Evolutionary conservation across 2,329 filamentous ascomycete genomes (phyloP).

Genomic region (Sphaerulina vaccinii): DNA sequence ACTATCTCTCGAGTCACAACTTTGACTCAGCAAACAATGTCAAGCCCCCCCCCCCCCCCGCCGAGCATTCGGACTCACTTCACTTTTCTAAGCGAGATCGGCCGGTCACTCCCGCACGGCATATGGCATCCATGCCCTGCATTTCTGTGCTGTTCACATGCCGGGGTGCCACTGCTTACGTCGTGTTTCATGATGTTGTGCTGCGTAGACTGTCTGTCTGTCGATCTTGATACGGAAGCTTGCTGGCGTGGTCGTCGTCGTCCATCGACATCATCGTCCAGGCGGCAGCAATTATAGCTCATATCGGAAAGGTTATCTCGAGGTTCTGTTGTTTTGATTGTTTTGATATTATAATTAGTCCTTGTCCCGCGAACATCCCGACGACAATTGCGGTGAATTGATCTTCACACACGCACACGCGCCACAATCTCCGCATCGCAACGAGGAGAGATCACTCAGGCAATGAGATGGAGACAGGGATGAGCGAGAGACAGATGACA

Average conservation of each 20-base stretch:
- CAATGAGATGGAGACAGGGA: constrained; percentile 11
- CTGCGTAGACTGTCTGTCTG: neutral
- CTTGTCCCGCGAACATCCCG: neutral
- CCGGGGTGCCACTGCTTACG: constrained; percentile 1
- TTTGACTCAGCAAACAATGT: too few relatives aligned
- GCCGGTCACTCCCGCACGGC: neutral
- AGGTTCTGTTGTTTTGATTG: neutral
- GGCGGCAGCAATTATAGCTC: neutral
- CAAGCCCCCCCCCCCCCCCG: too few relatives aligned
- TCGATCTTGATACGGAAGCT: neutral
- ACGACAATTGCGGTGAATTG: neutral
- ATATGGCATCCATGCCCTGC: neutral
- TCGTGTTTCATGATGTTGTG: constrained; percentile 3
- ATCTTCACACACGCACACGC: neutral
- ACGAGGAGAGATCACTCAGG: neutral
- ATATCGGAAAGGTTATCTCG: neutral
- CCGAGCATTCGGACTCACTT: neutral
- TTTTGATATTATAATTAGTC: neutral
- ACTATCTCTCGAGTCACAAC: too few relatives aligned
- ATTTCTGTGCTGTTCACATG: constrained; percentile 1
- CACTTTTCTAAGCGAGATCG: neutral
- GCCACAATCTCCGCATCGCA: neutral
- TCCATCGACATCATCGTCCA: too few relatives aligned
- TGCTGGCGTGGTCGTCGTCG: neutral
- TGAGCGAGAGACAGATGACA: constrained; percentile 8